These are phyloP conservation scores for Rostrohypoxylon terebratum DNA, from an alignment of 495 filamentous ascomycete genomes.

Conservation along the genomic window DNA sequence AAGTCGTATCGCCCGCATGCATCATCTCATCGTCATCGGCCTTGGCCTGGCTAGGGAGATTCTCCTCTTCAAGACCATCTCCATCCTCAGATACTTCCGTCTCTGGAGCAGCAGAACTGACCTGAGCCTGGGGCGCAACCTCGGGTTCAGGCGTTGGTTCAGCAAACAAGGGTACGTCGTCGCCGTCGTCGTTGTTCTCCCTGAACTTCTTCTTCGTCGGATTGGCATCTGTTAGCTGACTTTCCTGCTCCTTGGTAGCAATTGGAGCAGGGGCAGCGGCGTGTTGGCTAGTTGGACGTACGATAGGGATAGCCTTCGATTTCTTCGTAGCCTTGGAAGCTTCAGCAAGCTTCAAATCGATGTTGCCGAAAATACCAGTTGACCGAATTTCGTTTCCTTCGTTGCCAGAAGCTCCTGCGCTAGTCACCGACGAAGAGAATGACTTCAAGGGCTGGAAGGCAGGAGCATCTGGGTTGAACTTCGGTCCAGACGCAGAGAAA, in stretches of 20 bases:
- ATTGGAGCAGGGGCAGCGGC: conserved; percentile 31
- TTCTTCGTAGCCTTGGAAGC: conserved; percentile 71
- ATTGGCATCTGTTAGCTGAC: conserved; percentile 66
- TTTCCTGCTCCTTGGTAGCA: conserved; percentile 62
- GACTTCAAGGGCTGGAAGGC: conserved; percentile 74
- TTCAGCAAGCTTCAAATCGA: conserved; percentile 69
- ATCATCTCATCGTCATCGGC: conserved; percentile 61
- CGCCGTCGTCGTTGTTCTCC: conserved; percentile 67
- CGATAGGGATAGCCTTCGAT: conserved; percentile 85
- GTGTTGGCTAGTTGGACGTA: conserved; percentile 69
- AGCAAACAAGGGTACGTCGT: conserved; percentile 78
- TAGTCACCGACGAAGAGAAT: conserved; percentile 55
- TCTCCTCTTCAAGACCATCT: conserved; percentile 23
- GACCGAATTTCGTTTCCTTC: conserved; percentile 54
- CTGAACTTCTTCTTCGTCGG: conserved; percentile 78
- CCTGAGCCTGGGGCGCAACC: conserved; percentile 53
- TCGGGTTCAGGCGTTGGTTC: conserved; percentile 64
- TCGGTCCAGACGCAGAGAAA: conserved; percentile 74
- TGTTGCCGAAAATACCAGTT: conserved; percentile 78
- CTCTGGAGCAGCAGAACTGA: conserved; percentile 38
- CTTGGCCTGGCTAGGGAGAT: conserved; percentile 47
- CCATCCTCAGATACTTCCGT: conserved; percentile 52
- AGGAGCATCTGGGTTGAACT: conserved; percentile 85
- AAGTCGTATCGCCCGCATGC: conserved; percentile 54
- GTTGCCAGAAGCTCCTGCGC: conserved; percentile 49